Percentiles rank a stretch among this genome's conserved stretches.
Conservation (phyloP, 1,139 yeast species). For the Hemisphaericaspora lyxosophila region DNA sequence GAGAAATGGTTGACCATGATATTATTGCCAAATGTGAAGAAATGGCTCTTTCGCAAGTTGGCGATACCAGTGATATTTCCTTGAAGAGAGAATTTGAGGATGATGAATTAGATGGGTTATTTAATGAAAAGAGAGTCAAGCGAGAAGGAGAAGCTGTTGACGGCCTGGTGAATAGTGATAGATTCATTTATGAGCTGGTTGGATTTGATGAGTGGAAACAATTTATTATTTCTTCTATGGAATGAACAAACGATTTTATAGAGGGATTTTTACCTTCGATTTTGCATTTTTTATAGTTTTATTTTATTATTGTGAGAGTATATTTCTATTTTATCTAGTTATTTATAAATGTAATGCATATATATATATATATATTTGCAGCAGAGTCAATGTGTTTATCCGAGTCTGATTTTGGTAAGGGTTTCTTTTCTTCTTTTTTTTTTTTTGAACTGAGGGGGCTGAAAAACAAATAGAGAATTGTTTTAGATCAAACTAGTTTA, state of each 20-base stretch:
- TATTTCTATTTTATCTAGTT: too few relatives aligned
- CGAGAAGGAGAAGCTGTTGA: background rate
- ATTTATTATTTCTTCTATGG: conserved; percentile 11
- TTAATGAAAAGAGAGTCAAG: conserved; percentile 32
- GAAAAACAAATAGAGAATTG: too few relatives aligned
- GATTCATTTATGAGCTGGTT: conserved; percentile 33
- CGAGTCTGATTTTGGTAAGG: too few relatives aligned
- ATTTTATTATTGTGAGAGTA: background rate
- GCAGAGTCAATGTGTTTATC: too few relatives aligned
- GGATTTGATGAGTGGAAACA: conserved; percentile 44
- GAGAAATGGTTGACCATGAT: conserved; percentile 32
- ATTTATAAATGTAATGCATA: too few relatives aligned
- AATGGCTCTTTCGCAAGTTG: conserved; percentile 5
- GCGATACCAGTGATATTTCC: conserved; percentile 1
- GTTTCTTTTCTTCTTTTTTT: too few relatives aligned
- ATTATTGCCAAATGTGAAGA: conserved; percentile 32
- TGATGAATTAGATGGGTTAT: conserved; percentile 38
- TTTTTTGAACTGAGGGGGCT: too few relatives aligned
- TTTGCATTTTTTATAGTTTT: background rate
- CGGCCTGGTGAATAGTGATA: conserved; percentile 18
- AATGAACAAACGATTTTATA: conserved; percentile 2
- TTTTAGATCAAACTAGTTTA: too few relatives aligned
- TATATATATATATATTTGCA: too few relatives aligned
- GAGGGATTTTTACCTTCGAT: background rate
- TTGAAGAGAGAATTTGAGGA: conserved; percentile 28